Evolutionary conservation across 176 grass and related monocot species (phyloP).

Genomic region (Aegilops speltoides): DNA sequence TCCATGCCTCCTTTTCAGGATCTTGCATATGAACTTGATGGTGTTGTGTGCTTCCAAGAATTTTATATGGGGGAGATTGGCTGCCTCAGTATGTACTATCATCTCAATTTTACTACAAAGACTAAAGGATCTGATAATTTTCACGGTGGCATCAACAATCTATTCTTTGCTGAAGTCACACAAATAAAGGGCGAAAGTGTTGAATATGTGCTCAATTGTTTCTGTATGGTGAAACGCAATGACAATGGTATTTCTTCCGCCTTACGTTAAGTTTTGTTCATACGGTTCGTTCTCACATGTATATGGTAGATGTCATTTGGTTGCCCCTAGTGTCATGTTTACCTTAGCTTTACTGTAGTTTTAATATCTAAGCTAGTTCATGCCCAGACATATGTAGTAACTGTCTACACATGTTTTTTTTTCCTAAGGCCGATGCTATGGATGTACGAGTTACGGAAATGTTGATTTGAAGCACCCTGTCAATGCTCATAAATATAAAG

Average conservation of each 20-base stretch:
- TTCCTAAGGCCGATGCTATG: too few species aligned
- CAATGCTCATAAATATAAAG: too few species aligned
- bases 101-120: background rate
- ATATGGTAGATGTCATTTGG: background rate
- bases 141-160: background rate
- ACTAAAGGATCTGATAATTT: background rate
- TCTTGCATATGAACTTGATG: background rate
- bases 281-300: background rate
- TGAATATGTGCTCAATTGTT: background rate
- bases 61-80: background rate
- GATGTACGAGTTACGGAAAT: too few species aligned
- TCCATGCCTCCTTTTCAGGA: background rate
- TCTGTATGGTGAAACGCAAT: background rate
- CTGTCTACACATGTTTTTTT: too few species aligned
- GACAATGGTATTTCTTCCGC: background rate
- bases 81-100: background rate
- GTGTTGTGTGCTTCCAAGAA: background rate
- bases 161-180: background rate
- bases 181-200: background rate
- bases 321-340: background rate
- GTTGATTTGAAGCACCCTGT: too few species aligned
- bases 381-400: too few species aligned
- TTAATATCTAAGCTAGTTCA: too few species aligned
- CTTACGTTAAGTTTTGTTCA: background rate
- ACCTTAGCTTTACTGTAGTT: background rate